A percentile compares a stretch with the other conserved stretches of the same genome.
phyloP scores from a whole-genome alignment of 306 rosid genomes.

The Vigna reflexopilosa region DNA sequence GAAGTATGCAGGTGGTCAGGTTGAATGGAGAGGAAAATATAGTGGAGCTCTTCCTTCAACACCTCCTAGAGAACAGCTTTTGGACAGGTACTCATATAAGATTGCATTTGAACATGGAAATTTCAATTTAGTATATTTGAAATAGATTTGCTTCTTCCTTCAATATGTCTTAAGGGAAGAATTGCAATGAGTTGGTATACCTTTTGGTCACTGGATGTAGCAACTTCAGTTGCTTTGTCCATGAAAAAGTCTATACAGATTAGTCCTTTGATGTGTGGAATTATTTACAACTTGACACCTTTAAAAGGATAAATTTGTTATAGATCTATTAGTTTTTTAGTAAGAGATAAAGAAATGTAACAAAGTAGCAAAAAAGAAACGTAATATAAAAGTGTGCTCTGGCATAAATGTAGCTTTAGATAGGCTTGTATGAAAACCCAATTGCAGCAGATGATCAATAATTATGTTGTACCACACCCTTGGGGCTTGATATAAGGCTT shows the following conservation, averaged over 20 bases:
- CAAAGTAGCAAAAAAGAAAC: no score
- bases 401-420: no score
- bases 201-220: neutral
- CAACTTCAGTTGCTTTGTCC: neutral
- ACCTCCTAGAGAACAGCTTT: slow-evolving; percentile 81
- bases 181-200: no score
- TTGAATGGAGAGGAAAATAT: slow-evolving; percentile 88
- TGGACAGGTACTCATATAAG: slow-evolving; percentile 69
- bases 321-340: neutral
- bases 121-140: slow-evolving; percentile 16
- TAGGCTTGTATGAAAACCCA: no score
- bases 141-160: neutral
- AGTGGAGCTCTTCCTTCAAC: slow-evolving; percentile 76
- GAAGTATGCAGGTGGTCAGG: slow-evolving; percentile 78
- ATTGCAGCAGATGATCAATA: no score
- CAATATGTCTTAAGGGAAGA: neutral
- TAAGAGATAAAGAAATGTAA: no score
- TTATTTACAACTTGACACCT: neutral
- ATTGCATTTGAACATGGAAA: slow-evolving; percentile 18
- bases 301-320: neutral
- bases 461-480: no score
- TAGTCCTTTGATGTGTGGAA: neutral
- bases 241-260: neutral
- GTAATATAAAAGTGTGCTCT: no score
- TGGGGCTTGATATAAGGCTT: no score